Evolutionary conservation across 2,329 filamentous ascomycete genomes (phyloP).

Genomic region (Diaporthe ampelina): DNA sequence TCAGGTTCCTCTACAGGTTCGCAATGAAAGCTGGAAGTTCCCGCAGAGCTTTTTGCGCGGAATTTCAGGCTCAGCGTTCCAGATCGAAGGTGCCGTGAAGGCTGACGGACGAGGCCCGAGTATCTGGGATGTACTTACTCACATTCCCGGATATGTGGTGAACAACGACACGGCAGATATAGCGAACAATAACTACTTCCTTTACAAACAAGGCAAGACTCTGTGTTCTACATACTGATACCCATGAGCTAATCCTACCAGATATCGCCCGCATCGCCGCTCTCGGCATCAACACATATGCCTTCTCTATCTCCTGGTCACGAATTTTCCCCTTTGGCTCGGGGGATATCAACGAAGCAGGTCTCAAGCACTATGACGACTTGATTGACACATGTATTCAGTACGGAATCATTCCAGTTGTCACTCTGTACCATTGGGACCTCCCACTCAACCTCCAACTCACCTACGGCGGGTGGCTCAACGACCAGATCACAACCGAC

Average conservation of each 20-base stretch:
- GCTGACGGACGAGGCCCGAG: constrained; percentile 28
- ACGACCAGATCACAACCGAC: constrained; percentile 30
- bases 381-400: constrained; percentile 33
- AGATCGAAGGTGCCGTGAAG: constrained; percentile 26
- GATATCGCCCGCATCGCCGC: constrained; percentile 32
- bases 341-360: constrained; percentile 13
- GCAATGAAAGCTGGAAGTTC: constrained; percentile 29
- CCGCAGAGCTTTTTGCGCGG: constrained; percentile 27
- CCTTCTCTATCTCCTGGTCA: constrained; percentile 30
- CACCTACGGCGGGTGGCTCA: constrained; percentile 27
- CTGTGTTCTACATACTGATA: accelerated
- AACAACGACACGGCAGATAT: constrained; percentile 27
- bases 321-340: constrained; percentile 32
- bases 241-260: background rate
- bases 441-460: constrained; percentile 32
- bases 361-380: constrained; percentile 25
- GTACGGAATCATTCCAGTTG: constrained; percentile 16
- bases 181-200: constrained; percentile 26
- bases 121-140: constrained; percentile 32
- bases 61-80: constrained; percentile 16
- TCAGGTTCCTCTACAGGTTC: constrained; percentile 10
- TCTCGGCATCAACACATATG: constrained; percentile 32
- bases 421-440: constrained; percentile 30
- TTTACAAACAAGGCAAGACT: constrained; percentile 23
- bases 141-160: background rate